Evolutionary conservation across 176 grass and related monocot species (phyloP).

Genomic region (Secale cereale): DNA sequence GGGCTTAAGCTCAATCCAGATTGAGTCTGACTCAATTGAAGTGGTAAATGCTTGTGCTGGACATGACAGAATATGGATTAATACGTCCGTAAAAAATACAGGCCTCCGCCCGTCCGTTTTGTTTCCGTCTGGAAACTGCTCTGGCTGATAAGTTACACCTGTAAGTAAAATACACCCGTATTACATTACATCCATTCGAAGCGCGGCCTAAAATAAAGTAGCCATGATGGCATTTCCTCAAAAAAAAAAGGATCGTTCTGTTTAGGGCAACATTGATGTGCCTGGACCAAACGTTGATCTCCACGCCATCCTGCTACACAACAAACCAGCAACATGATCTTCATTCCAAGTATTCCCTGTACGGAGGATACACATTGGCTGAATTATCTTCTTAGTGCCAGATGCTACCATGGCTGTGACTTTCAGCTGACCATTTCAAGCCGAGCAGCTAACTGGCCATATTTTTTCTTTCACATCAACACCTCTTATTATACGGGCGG

Average conservation of each 20-base stretch:
- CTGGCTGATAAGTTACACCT: no score
- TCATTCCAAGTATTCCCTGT: background rate
- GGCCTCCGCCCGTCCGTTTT: no score
- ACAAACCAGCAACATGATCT: background rate
- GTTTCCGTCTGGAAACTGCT: no score
- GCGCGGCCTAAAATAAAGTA: no score
- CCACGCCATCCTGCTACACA: background rate
- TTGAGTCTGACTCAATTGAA: no score
- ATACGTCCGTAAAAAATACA: no score
- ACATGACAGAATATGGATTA: no score
- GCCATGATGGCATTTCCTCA: no score
- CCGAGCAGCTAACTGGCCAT: background rate
- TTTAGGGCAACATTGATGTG: slow-evolving; percentile 3
- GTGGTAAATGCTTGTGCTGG: no score
- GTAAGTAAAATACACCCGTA: no score
- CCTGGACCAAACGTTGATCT: slow-evolving; percentile 14
- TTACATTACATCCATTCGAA: no score
- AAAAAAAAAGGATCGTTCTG: background rate
- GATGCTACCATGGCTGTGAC: background rate
- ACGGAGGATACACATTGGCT: background rate
- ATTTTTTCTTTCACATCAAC: background rate
- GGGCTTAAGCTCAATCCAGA: no score
- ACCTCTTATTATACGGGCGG: background rate
- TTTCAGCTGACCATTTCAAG: background rate
- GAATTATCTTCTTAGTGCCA: background rate